Evolutionary conservation across 2,329 filamentous ascomycete species (phyloP), one percentile per base, ranked within the genome.

Genomic region (Mollisiaceae sp.): DNA sequence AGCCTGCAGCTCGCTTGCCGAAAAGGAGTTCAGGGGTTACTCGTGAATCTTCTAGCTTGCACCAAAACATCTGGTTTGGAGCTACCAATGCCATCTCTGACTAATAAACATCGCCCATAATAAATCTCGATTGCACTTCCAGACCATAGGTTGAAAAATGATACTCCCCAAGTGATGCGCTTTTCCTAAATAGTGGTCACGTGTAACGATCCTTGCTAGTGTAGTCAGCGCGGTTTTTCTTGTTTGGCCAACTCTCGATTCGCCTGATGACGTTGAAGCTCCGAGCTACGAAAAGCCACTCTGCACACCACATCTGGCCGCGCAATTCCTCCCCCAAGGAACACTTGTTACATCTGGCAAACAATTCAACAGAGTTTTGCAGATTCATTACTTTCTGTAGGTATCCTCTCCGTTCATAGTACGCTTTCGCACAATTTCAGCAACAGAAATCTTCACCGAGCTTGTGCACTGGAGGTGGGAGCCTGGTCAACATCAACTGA

Each of bases 401-500:
- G 63, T 65, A 38, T 45, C 43, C 14, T 14, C 18, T 50, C 22
- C 27, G 20, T 20, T 22, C 8, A 20, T 3, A 20, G 32, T 39
- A 39, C 55, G 36, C 55, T 9, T 4, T 41, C 35, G 6, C 35
- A 14, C 8, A 57, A 15, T 12, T 57, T 20, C 15, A n/a, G 22
- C 12, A 56, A 56, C 3, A 6, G 27, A 32, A 32, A 32, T 32
- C 27, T 32, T 32, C 27, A 32, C 27, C 27, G 4, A 57, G 35
- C 55, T 57, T 15, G 15, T 20, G 27, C n/a, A 38, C 9, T 58
- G 11, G 8, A 41, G 20, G 35, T 6, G 8, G 59, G 22, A 64
- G 63, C 55, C 63, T 68, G 55, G 32, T 56, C 60, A 71, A 64
- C 65, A 67, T 41, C 61, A 50, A 69, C 70, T 73, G 61, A 73